These are phyloP conservation scores for Rhizomucor pusillus DNA, from an alignment of 371 early-diverging fungal species.

Conservation along the genomic window DNA sequence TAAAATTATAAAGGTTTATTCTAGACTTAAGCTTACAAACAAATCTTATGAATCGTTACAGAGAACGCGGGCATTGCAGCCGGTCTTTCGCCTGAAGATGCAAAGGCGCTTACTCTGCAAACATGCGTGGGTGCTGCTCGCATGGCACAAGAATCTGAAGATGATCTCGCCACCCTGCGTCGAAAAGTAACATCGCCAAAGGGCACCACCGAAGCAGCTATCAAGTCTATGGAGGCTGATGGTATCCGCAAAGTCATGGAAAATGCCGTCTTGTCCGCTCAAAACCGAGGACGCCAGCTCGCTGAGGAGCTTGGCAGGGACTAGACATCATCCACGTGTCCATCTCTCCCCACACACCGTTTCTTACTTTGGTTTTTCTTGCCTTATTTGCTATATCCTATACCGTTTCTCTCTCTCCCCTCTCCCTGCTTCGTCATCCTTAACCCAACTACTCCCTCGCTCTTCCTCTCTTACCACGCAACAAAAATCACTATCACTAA, in stretches of 20 bases:
- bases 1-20: neutral
- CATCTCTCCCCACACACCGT: too few species aligned
- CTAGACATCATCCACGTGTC: constrained; percentile 20
- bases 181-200: constrained; percentile 90
- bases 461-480: too few species aligned
- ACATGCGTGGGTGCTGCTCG: constrained; percentile 89
- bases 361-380: too few species aligned
- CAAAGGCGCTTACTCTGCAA: constrained; percentile 80
- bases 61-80: constrained; percentile 77
- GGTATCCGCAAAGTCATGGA: constrained; percentile 57
- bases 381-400: too few species aligned
- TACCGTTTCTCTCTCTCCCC: too few species aligned
- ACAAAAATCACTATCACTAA: too few species aligned
- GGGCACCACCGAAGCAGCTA: constrained; percentile 91
- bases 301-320: constrained; percentile 65
- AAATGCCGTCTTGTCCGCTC: constrained; percentile 68
- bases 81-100: constrained; percentile 75
- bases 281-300: constrained; percentile 66
- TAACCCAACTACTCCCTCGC: too few species aligned
- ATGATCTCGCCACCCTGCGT: constrained; percentile 77
- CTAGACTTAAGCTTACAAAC: too few species aligned
- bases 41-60: too few species aligned
- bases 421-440: too few species aligned
- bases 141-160: constrained; percentile 72
- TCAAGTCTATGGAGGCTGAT: constrained; percentile 70